A percentile compares a stretch with the other conserved stretches of the same genome.
phyloP scores from a whole-genome alignment of 2,329 filamentous ascomycete species.

The Leptographium lundbergii region DNA sequence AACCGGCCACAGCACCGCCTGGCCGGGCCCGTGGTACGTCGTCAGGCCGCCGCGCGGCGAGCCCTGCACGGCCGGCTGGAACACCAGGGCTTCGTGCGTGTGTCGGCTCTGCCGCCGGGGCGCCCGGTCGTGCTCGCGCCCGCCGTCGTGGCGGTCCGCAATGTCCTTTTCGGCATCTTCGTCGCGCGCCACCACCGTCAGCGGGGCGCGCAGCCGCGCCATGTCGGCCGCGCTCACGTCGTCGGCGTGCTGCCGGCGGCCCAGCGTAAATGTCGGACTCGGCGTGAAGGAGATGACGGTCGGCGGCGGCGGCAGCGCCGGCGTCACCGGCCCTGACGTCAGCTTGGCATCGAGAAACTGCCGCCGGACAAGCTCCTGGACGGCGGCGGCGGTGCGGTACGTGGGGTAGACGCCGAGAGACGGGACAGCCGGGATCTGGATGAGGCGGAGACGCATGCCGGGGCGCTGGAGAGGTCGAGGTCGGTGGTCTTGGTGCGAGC shows the following conservation, averaged over 20 bases:
- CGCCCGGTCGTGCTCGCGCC: conserved; percentile 16
- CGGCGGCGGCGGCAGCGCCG: conserved; percentile 40
- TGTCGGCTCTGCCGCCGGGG: neutral
- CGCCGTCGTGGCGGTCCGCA: neutral
- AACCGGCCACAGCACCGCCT: conserved; percentile 85
- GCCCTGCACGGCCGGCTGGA: conserved; percentile 48
- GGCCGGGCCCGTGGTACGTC: conserved; percentile 91
- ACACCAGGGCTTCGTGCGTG: conserved; percentile 13
- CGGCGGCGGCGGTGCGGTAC: conserved; percentile 24
- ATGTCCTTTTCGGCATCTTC: conserved; percentile 9
- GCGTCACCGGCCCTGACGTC: neutral
- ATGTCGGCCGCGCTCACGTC: conserved; percentile 34
- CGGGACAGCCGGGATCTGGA: conserved; percentile 21
- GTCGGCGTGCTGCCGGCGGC: conserved; percentile 55
- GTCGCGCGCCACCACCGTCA: conserved; percentile 19
- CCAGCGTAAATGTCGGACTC: conserved; percentile 76
- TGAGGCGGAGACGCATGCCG: conserved; percentile 22
- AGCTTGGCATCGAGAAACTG: conserved; percentile 49
- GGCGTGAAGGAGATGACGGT: conserved; percentile 74
- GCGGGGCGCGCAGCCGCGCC: conserved; percentile 27
- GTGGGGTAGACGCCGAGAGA: conserved; percentile 17
- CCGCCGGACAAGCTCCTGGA: conserved; percentile 26
- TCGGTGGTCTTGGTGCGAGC: neutral
- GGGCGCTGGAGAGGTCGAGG: neutral
- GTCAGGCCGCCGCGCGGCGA: conserved; percentile 80